Percentiles rank a stretch among this genome's conserved stretches.
phyloP scores from a whole-genome alignment of 805 yeast species.

The Kodamaea jinghongensis region DNA sequence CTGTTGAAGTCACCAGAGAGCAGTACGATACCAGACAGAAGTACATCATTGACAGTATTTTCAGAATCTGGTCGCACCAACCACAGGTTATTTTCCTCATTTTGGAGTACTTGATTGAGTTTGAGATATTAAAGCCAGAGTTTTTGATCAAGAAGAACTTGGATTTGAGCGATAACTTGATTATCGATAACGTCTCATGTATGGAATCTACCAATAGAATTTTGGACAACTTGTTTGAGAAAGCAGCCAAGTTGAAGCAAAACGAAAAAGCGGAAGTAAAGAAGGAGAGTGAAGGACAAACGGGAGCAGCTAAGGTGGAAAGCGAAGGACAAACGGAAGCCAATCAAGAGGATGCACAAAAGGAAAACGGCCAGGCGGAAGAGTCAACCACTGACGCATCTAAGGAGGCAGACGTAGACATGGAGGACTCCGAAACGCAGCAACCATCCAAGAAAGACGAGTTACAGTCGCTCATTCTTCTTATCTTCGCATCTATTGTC shows the following conservation, averaged over 20 bases:
- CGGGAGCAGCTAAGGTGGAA: neutral
- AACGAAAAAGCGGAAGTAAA: neutral
- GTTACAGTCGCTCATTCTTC: constrained; percentile 19
- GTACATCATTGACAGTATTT: constrained; percentile 38
- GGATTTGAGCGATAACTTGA: constrained; percentile 27
- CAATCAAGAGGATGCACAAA: constrained; percentile 9
- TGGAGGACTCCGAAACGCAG: neutral
- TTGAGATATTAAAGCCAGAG: constrained; percentile 30
- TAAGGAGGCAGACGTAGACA: neutral
- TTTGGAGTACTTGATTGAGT: constrained; percentile 41
- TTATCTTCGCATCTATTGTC: constrained; percentile 26
- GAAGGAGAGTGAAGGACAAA: neutral
- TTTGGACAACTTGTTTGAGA: constrained; percentile 21
- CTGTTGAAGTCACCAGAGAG: constrained; percentile 21
- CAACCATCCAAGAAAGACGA: constrained; percentile 3
- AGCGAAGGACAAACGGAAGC: constrained; percentile 6
- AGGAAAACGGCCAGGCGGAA: neutral
- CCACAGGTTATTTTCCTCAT: constrained; percentile 45
- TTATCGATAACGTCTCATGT: constrained; percentile 40
- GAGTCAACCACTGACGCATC: constrained; percentile 5
- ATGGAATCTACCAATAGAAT: constrained; percentile 42
- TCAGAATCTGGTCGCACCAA: constrained; percentile 44
- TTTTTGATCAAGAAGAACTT: constrained; percentile 28
- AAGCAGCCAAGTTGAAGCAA: constrained; percentile 6
- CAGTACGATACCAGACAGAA: constrained; percentile 27